A percentile compares a stretch with the other conserved stretches of the same genome.
Evolutionary conservation across 345 rosid species (phyloP).

Genomic region (Sisymbrium irio): DNA sequence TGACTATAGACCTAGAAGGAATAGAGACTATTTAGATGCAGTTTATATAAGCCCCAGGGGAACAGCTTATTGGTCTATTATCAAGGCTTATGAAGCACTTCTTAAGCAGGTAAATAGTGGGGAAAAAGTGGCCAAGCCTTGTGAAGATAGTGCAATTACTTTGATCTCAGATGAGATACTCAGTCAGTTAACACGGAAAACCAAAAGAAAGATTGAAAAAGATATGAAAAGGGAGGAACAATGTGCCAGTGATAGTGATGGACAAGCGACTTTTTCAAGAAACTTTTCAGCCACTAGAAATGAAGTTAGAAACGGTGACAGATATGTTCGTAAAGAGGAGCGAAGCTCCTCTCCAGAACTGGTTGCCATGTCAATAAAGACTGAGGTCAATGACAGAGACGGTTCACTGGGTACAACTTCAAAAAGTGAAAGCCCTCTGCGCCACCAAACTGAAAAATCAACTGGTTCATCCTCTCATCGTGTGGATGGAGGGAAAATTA

Average conservation of each 20-base stretch:
- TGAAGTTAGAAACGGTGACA: slow-evolving; percentile 48
- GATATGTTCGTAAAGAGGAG: slow-evolving; percentile 60
- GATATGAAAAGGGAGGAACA: slow-evolving; percentile 53
- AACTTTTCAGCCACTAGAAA: slow-evolving; percentile 34
- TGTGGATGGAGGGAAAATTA: slow-evolving; percentile 59
- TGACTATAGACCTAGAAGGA: slow-evolving; percentile 85
- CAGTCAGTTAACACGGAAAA: slow-evolving; percentile 62
- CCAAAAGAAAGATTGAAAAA: slow-evolving; percentile 62
- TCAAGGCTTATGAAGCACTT: slow-evolving; percentile 92
- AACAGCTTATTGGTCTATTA: slow-evolving; percentile 92
- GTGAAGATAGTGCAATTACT: slow-evolving; percentile 45
- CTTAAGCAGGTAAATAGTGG: slow-evolving; percentile 57
- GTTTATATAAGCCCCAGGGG: slow-evolving; percentile 87
- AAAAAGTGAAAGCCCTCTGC: slow-evolving; percentile 36
- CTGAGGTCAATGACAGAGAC: slow-evolving; percentile 37
- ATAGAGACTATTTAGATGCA: slow-evolving; percentile 82
- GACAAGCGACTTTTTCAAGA: slow-evolving; percentile 35
- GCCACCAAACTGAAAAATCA: slow-evolving; percentile 34
- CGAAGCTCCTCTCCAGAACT: slow-evolving; percentile 59
- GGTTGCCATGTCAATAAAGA: slow-evolving; percentile 46
- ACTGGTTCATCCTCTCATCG: slow-evolving; percentile 40
- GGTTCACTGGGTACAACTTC: slow-evolving; percentile 36
- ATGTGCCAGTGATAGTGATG: slow-evolving; percentile 41
- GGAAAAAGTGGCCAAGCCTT: slow-evolving; percentile 40
- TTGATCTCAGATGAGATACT: slow-evolving; percentile 71